Percentiles rank a stretch among this genome's conserved stretches.
Conservation (phyloP, 1,284 basidiomycete species). For the Cystobasidiaceae sp. region DNA sequence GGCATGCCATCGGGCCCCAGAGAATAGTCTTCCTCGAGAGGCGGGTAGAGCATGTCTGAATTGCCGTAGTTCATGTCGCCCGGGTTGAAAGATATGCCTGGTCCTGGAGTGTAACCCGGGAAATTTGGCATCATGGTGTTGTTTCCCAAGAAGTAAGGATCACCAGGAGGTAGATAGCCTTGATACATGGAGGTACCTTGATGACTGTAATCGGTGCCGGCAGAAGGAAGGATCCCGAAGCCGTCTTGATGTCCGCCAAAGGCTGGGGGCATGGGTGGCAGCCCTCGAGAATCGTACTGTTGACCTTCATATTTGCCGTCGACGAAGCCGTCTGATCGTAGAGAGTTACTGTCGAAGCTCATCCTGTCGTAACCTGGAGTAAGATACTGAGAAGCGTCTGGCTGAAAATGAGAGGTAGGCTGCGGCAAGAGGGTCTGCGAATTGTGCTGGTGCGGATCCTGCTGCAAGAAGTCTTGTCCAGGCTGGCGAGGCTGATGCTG, state of each 20-base stretch:
- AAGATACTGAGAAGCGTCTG: neutral
- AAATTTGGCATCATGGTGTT: neutral
- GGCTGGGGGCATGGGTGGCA: constrained; percentile 11
- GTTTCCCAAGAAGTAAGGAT: neutral
- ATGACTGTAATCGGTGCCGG: neutral
- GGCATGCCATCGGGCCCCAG: neutral
- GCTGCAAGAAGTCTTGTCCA: no score
- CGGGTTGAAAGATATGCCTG: neutral
- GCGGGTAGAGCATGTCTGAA: constrained; percentile 4
- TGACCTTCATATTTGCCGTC: neutral
- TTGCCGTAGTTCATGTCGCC: neutral
- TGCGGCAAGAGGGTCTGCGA: no score
- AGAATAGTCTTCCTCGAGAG: neutral
- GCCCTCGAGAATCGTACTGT: neutral
- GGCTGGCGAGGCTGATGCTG: neutral
- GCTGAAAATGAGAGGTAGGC: no score
- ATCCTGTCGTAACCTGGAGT: neutral
- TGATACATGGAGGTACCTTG: neutral
- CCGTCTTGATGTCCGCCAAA: neutral
- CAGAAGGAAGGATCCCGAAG: neutral
- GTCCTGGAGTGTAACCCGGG: neutral
- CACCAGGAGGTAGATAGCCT: neutral
- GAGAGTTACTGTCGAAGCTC: no score
- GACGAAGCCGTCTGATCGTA: no score
- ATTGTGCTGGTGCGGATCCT: no score